Conservation (phyloP, 441 rosid genomes). For the Rhodomyrtus psidioides region DNA sequence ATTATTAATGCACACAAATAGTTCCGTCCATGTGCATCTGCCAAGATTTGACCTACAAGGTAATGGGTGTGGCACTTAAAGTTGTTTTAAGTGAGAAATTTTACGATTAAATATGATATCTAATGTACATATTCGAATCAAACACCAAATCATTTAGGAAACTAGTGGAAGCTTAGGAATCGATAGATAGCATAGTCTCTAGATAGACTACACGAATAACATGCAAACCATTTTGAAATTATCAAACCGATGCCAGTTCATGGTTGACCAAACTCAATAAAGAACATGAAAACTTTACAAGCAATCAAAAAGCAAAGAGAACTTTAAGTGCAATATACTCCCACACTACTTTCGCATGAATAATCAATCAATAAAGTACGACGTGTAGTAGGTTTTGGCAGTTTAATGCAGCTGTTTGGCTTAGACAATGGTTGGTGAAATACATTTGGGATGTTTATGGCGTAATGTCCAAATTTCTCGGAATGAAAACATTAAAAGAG, state of each 20-base stretch:
- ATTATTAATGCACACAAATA: neutral
- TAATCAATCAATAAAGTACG: neutral
- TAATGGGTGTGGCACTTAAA: neutral
- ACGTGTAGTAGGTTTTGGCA: neutral
- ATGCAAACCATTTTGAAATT: neutral
- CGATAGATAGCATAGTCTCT: neutral
- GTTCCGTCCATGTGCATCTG: accelerated
- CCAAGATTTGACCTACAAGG: neutral
- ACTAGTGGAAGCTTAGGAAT: neutral
- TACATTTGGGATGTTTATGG: neutral
- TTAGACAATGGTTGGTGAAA: neutral
- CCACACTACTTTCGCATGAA: neutral
- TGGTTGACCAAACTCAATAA: neutral
- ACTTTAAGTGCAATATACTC: neutral
- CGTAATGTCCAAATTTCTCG: neutral
- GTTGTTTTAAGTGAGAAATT: neutral
- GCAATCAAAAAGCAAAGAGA: neutral
- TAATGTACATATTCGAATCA: neutral
- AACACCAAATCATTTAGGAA: neutral
- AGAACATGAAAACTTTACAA: neutral
- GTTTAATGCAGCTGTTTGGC: neutral
- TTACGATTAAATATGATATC: neutral
- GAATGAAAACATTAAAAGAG: neutral
- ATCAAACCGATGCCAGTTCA: neutral
- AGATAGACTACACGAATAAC: neutral